A percentile compares a stretch with the other conserved stretches of the same genome.
phyloP scores from a whole-genome alignment of 257 asterid species.

The Jacaranda copaia region DNA sequence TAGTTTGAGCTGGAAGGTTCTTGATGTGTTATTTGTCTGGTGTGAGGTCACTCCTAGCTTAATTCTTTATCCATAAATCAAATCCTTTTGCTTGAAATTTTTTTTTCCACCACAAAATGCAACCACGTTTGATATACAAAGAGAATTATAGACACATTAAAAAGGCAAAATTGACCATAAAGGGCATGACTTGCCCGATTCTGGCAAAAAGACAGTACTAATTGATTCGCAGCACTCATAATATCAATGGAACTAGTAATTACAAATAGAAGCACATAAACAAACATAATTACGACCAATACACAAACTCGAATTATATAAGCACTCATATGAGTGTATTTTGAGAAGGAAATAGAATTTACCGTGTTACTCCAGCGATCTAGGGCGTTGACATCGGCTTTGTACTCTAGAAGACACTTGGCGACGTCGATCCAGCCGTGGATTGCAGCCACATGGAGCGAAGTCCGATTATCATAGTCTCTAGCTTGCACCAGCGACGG shows the following conservation, averaged over 20 bases:
- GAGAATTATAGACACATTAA: background rate
- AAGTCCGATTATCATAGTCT: constrained; percentile 91
- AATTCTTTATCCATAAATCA: constrained; percentile 22
- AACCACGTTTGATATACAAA: constrained; percentile 6
- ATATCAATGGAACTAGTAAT: constrained; percentile 2
- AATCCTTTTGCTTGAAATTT: constrained; percentile 17
- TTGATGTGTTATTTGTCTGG: background rate
- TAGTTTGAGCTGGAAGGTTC: background rate
- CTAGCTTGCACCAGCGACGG: constrained; percentile 74
- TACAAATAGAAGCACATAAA: constrained; percentile 14
- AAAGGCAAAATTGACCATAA: background rate
- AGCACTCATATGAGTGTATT: constrained; percentile 1
- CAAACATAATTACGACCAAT: background rate
- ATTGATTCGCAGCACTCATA: constrained; percentile 30
- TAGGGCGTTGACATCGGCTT: constrained; percentile 96
- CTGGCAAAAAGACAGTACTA: constrained; percentile 7
- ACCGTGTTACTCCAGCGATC: constrained; percentile 99
- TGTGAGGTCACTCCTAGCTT: background rate
- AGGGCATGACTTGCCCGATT: constrained; percentile 12
- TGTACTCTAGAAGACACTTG: constrained; percentile 75
- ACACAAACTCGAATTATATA: constrained; percentile 21
- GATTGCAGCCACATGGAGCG: constrained; percentile 97
- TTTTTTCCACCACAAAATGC: no score
- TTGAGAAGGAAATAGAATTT: constrained; percentile 11
- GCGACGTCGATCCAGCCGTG: constrained; percentile 98